phyloP scores from a whole-genome alignment of 208 protist genomes.

The Crithidia acanthocephali region DNA sequence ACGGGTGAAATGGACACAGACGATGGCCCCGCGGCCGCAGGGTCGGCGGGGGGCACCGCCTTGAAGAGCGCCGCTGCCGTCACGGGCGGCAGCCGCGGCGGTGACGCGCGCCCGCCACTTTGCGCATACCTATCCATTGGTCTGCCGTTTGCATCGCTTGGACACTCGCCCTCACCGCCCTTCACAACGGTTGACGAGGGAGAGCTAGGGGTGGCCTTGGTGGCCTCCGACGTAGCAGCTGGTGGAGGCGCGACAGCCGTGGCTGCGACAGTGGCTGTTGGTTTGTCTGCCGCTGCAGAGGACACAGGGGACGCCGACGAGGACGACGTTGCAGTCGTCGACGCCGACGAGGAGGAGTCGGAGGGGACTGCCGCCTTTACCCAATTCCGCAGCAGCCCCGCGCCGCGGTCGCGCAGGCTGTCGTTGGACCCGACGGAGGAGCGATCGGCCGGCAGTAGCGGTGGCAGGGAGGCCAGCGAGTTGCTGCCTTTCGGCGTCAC shows the following conservation, averaged over 20 bases:
- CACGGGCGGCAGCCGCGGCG: constrained; percentile 6
- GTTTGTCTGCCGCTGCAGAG: too few relatives aligned
- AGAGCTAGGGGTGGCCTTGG: background rate
- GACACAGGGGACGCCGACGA: background rate
- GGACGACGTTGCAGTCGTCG: background rate
- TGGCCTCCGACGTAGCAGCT: background rate
- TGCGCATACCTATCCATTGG: background rate
- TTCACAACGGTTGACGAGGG: too few relatives aligned
- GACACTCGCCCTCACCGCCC: too few relatives aligned
- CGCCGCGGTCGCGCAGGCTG: constrained; percentile 10
- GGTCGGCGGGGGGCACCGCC: background rate
- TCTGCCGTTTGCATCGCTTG: too few relatives aligned
- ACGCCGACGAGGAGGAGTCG: background rate
- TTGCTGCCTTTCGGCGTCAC: constrained; percentile 21
- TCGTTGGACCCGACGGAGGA: constrained; percentile 6
- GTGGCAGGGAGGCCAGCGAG: constrained; percentile 22
- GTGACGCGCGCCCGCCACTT: background rate
- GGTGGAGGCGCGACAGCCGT: background rate
- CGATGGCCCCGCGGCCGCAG: background rate
- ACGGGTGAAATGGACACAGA: constrained; percentile 13
- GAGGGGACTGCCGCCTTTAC: constrained; percentile 9
- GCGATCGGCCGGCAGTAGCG: constrained; percentile 31
- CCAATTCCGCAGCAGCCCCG: constrained; percentile 22
- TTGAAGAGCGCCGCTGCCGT: constrained; percentile 1
- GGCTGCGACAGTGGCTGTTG: background rate